Base-by-base conservation (phyloP, 805 yeast species). In the Ogataea minuta region DNA sequence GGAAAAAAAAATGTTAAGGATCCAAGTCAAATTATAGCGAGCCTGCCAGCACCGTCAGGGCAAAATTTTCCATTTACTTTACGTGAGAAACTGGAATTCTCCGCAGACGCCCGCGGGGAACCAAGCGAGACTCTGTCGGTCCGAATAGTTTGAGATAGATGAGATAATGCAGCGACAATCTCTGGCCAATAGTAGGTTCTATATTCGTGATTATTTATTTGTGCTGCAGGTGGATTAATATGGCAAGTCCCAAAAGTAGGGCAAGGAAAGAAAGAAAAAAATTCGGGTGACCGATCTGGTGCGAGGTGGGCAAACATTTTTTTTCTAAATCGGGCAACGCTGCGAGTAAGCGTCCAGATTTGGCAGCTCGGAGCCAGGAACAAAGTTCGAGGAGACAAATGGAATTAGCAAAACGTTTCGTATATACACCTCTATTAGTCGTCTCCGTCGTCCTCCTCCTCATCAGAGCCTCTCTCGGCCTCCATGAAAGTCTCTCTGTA, bases 391-490 rank as follows among this genome's bases (percentile, higher is more conserved):
- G 21, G 21, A 19, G 8, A 19, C 8, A 19, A 8, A 19, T 6
- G 21, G 21, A 8, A 19, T 6, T 6, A 19, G 5, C 5, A 19
- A 19, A 19, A 8, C 5, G 28, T 13, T 13, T 25, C 16, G 14
- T 14, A 11, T 9, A 4, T 23, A 15, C 9, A 13, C 20, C 28
- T 23, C 20, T 21, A 38, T 16, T 33, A 39, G 19, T 46, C 72
- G 6, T 62, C 71, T n/a, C 62, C 74, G 20, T 59, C 74, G 27
- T 70, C 81, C 25, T 69, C 82, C 4, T 71, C 82, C 34, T 78
- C 84, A 29, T 76, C 81, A 17, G 72, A 78, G 39, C 79, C 81
- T 19, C 77, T 77, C 44, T 82, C 87, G 26, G 81, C 79, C 32
- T 77, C 72, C 60, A 82, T 62, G 31, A 84, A 71, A 24, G 74